These are phyloP conservation scores for Vickermania spadyakhi DNA, from an alignment of 208 protist species.

Conservation along the genomic window DNA sequence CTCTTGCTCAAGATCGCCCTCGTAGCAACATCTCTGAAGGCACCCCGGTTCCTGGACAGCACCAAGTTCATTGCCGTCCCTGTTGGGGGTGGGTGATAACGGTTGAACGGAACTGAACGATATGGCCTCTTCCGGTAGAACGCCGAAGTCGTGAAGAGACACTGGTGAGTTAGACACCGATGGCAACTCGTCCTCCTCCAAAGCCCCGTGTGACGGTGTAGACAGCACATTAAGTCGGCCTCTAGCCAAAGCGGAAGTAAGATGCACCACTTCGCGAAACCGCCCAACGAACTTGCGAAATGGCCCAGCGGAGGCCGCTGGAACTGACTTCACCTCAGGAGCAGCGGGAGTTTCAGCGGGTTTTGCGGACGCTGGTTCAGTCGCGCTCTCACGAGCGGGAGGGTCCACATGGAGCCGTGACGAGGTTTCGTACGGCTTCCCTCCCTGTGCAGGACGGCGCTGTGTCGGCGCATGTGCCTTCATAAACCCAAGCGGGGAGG, in stretches of 20 bases:
- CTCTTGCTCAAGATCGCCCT: too few species aligned
- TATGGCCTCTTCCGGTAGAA: too few species aligned
- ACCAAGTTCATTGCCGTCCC: background rate
- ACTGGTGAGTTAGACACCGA: background rate
- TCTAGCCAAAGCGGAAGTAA: constrained; percentile 46
- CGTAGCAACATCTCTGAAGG: too few species aligned
- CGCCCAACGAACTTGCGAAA: constrained; percentile 21
- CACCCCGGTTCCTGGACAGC: too few species aligned
- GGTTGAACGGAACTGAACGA: background rate
- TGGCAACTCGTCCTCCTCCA: constrained; percentile 1
- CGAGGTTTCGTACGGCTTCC: background rate
- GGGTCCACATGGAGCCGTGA: background rate
- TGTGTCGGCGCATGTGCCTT: too few species aligned
- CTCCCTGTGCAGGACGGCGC: background rate
- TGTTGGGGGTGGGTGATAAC: background rate
- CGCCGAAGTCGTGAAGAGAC: background rate
- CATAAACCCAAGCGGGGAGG: background rate
- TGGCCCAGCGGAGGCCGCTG: background rate
- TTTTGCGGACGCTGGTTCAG: background rate
- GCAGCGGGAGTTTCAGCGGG: background rate
- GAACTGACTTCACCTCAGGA: too few species aligned
- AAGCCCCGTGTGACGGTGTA: constrained; percentile 4
- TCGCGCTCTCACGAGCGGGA: too few species aligned
- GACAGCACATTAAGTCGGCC: constrained; percentile 38
- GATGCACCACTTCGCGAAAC: constrained; percentile 46